These are phyloP conservation scores for Fusarium sp. DNA, from an alignment of 2,329 filamentous ascomycete genomes.

Conservation along the genomic window DNA sequence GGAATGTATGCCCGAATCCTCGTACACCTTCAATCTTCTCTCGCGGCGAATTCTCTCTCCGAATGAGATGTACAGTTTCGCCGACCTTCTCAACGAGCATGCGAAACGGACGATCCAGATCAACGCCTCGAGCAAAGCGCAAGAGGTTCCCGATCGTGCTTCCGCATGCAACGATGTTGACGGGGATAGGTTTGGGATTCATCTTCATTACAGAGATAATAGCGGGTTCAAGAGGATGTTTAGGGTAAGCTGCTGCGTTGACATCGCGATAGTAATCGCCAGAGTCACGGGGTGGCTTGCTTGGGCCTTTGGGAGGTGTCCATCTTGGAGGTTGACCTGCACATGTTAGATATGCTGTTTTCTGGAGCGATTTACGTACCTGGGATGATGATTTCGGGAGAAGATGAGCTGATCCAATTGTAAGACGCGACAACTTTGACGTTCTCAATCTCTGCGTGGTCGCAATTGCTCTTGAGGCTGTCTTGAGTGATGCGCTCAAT, in stretches of 20 bases:
- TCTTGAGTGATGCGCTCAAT: slow-evolving; percentile 36
- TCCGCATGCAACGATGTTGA: slow-evolving; percentile 72
- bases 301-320: slow-evolving; percentile 22
- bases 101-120: slow-evolving; percentile 65
- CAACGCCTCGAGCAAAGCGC: slow-evolving; percentile 61
- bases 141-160: slow-evolving; percentile 72
- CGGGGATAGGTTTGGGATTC: slow-evolving; percentile 23
- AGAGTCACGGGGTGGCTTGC: slow-evolving; percentile 49
- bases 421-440: slow-evolving; percentile 60
- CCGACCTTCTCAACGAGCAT: slow-evolving; percentile 68
- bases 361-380: slow-evolving; percentile 40
- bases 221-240: slow-evolving; percentile 63
- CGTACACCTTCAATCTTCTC: slow-evolving; percentile 65
- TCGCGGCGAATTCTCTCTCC: slow-evolving; percentile 69
- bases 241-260: slow-evolving; percentile 63
- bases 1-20: slow-evolving; percentile 76
- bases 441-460: slow-evolving; percentile 48
- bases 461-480: neutral
- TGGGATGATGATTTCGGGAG: slow-evolving; percentile 59
- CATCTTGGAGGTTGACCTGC: slow-evolving; percentile 42
- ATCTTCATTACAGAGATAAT: slow-evolving; percentile 55
- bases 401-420: slow-evolving; percentile 58
- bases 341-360: neutral
- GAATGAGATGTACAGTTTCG: slow-evolving; percentile 70
- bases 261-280: slow-evolving; percentile 65